A percentile compares a stretch with the other conserved stretches of the same genome.
phyloP scores from a whole-genome alignment of 768 basidiomycete genomes.

The Suillus placidus region DNA sequence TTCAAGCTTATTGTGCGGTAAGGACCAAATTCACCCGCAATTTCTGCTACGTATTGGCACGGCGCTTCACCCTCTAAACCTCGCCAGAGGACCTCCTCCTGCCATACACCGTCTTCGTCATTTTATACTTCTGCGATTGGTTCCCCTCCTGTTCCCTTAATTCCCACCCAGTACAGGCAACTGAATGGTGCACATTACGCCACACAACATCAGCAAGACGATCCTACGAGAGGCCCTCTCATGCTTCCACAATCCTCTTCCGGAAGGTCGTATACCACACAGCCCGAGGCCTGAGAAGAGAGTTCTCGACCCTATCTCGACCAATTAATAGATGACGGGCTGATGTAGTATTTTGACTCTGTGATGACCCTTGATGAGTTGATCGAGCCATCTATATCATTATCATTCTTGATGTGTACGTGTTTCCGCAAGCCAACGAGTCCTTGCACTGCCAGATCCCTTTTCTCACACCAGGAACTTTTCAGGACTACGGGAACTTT shows the following conservation, averaged over 20 bases:
- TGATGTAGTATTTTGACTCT: background rate
- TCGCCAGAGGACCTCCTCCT: constrained; percentile 2
- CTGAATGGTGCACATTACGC: background rate
- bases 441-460: background rate
- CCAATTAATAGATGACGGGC: background rate
- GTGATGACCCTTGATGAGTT: background rate
- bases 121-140: background rate
- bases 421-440: background rate
- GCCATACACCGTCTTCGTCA: background rate
- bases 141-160: constrained; percentile 27
- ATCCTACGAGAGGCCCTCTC: background rate
- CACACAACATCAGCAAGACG: constrained; percentile 10
- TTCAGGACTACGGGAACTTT: background rate
- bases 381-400: background rate
- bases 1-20: constrained; percentile 4
- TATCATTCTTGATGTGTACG: background rate
- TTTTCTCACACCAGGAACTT: background rate
- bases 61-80: constrained; percentile 4
- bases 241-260: too few relatives aligned
- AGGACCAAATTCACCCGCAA: constrained; percentile 2
- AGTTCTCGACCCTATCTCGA: background rate
- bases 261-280: too few relatives aligned
- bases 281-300: background rate
- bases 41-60: background rate
- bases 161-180: constrained; percentile 18